These are phyloP conservation scores for Coemansia sp. DNA, from an alignment of 192 early-diverging fungal species.

Conservation along the genomic window DNA sequence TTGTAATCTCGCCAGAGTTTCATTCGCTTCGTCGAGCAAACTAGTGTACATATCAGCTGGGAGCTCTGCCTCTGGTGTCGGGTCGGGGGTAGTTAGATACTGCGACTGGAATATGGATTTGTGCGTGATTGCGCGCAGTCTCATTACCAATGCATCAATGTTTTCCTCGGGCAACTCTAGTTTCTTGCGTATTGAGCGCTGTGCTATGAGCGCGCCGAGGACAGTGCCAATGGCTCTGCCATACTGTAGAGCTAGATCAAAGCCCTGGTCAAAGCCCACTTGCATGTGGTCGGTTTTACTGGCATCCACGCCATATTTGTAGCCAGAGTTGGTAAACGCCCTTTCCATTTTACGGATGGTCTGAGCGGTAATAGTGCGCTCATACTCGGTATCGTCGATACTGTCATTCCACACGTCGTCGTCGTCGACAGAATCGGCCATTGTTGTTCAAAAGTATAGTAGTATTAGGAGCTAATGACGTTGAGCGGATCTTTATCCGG, in stretches of 20 bases:
- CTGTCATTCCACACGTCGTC: conserved; percentile 5
- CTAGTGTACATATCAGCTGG: neutral
- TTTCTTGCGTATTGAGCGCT: conserved; percentile 24
- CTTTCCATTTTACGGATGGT: conserved; percentile 27
- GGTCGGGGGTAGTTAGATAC: neutral
- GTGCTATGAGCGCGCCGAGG: conserved; percentile 28
- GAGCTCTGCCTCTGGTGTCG: neutral
- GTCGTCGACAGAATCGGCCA: conserved; percentile 4
- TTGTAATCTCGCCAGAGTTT: neutral
- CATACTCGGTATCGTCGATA: conserved; percentile 9
- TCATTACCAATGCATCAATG: conserved; percentile 29
- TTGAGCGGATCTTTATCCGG: neutral
- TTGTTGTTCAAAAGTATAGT: neutral
- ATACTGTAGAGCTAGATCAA: conserved; percentile 19
- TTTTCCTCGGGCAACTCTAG: conserved; percentile 11
- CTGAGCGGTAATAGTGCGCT: conserved; percentile 23
- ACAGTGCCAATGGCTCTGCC: conserved; percentile 22
- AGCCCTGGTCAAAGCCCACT: conserved; percentile 27
- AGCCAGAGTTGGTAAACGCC: conserved; percentile 29
- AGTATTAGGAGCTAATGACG: too few relatives aligned
- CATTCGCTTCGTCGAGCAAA: neutral
- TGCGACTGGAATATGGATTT: neutral
- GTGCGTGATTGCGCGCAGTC: conserved; percentile 32
- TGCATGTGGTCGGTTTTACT: conserved; percentile 38
- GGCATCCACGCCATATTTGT: conserved; percentile 44